A percentile compares a stretch with the other conserved stretches of the same genome.
Conservation (phyloP, 805 yeast species). For the Yamadazyma tumulicola region DNA sequence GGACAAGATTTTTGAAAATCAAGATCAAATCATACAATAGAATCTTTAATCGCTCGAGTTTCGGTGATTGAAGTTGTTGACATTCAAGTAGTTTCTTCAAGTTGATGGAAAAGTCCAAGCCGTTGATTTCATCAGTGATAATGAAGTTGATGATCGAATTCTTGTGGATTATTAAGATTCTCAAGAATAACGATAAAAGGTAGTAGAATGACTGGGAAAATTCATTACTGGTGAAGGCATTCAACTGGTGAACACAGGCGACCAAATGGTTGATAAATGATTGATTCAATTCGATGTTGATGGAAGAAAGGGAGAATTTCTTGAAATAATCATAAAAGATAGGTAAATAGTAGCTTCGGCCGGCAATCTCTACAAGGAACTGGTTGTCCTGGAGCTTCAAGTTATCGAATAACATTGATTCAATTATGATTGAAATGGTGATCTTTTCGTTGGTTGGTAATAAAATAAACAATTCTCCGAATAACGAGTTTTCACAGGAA, state of each 20-base stretch:
- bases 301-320: conserved; percentile 40
- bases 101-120: conserved; percentile 12
- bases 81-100: conserved; percentile 46
- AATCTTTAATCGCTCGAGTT: conserved; percentile 48
- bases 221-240: neutral
- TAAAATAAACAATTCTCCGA: conserved; percentile 37
- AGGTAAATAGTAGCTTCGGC: neutral
- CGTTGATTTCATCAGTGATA: conserved; percentile 17
- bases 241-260: conserved; percentile 20
- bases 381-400: neutral
- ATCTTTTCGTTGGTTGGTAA: conserved; percentile 28
- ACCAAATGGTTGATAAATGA: conserved; percentile 21
- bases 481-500: conserved; percentile 27
- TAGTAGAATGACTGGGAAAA: conserved; percentile 5
- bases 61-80: conserved; percentile 27
- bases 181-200: conserved; percentile 46
- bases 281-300: conserved; percentile 19
- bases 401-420: conserved; percentile 21
- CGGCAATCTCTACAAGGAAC: conserved; percentile 1
- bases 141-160: conserved; percentile 46
- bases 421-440: conserved; percentile 24
- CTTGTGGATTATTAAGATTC: conserved; percentile 59
- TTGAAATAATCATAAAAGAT: conserved; percentile 42
- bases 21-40: conserved; percentile 57
- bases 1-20: conserved; percentile 43